Conservation (phyloP, 1,284 basidiomycete genomes). For the Somion occarium region DNA sequence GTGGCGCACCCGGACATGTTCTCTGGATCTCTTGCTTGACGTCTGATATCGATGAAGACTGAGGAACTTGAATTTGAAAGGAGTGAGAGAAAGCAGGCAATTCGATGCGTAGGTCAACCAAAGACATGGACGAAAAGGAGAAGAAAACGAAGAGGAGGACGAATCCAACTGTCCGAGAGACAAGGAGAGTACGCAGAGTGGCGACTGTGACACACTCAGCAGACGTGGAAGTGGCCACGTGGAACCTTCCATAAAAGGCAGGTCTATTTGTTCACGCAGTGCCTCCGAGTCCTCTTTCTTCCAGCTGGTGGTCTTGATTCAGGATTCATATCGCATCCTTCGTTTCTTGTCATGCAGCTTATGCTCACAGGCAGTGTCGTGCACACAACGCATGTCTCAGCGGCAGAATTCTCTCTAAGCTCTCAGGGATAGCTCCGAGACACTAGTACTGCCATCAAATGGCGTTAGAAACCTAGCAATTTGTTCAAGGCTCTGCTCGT, state of each 20-base stretch:
- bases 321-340: neutral
- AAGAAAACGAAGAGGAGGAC: constrained; percentile 7
- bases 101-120: constrained; percentile 60
- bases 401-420: neutral
- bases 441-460: neutral
- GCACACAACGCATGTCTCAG: neutral
- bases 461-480: neutral
- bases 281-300: neutral
- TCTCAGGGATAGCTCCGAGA: too few species aligned
- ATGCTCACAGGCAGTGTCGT: neutral
- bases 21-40: constrained; percentile 63
- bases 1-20: constrained; percentile 61
- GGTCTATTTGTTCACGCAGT: neutral
- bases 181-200: too few species aligned
- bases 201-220: neutral
- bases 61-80: constrained; percentile 50
- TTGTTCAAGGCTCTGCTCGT: neutral
- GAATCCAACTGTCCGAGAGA: too few species aligned
- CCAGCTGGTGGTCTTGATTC: neutral
- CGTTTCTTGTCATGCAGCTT: too few species aligned
- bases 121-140: constrained; percentile 25
- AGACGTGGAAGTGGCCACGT: constrained; percentile 1
- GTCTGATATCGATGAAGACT: constrained; percentile 48
- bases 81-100: constrained; percentile 68
- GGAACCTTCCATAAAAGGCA: neutral